phyloP scores from a whole-genome alignment of 2,329 filamentous ascomycete genomes.

The Sporothrix euskadiensis region DNA sequence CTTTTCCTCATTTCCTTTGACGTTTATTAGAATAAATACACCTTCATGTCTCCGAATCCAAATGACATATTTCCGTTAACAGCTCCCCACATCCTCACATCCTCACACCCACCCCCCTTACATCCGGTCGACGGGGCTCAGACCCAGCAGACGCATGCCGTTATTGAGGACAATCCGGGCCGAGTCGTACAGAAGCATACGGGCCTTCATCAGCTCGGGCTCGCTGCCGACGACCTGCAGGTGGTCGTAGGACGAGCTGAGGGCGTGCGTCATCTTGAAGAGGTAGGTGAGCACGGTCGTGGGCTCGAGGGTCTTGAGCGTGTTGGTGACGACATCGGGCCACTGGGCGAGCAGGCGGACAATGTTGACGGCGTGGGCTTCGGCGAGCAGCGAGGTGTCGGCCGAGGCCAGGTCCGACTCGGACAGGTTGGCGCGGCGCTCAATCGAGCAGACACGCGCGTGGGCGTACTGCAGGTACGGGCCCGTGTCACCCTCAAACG shows the following conservation, averaged over 20 bases:
- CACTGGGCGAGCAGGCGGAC: slow-evolving; percentile 77
- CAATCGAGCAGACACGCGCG: slow-evolving; percentile 67
- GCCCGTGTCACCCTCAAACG: slow-evolving; percentile 82
- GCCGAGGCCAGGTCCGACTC: slow-evolving; percentile 61
- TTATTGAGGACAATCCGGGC: slow-evolving; percentile 76
- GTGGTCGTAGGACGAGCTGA: slow-evolving; percentile 80
- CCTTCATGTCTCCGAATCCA: not conserved
- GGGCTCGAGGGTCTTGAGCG: slow-evolving; percentile 77
- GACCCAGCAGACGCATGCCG: slow-evolving; percentile 77
- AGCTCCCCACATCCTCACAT: not conserved
- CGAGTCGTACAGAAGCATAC: slow-evolving; percentile 76
- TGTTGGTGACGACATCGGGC: slow-evolving; percentile 82
- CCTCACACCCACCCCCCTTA: slow-evolving; percentile 8
- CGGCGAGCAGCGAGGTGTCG: slow-evolving; percentile 67
- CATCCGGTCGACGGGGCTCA: slow-evolving; percentile 71
- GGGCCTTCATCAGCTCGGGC: slow-evolving; percentile 66
- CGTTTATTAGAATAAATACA: not conserved
- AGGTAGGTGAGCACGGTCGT: slow-evolving; percentile 60
- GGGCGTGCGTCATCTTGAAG: slow-evolving; percentile 81
- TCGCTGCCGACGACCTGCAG: slow-evolving; percentile 81
- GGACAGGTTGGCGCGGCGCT: slow-evolving; percentile 55
- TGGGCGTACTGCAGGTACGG: slow-evolving; percentile 84
- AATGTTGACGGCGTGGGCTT: slow-evolving; percentile 71
- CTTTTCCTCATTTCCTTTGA: not conserved
- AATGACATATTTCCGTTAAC: not conserved